These are phyloP conservation scores for Ascochyta koolunga DNA, from an alignment of 2,329 filamentous ascomycete genomes.

Conservation along the genomic window DNA sequence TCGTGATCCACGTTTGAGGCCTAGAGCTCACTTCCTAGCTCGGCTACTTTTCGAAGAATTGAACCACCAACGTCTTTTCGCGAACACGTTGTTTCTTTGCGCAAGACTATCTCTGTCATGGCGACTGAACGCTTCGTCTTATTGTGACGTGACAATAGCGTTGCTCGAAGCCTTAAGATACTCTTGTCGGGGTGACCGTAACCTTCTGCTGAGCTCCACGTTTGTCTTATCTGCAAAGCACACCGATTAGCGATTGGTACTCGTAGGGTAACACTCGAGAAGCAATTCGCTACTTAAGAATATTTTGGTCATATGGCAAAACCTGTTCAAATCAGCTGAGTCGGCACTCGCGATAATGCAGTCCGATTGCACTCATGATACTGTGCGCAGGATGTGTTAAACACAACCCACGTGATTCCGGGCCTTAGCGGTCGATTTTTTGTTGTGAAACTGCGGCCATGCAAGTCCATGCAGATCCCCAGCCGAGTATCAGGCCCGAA, in stretches of 20 bases:
- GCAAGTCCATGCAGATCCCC: neutral
- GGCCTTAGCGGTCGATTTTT: neutral
- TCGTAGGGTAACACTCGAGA: neutral
- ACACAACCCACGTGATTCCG: neutral
- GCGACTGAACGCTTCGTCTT: no score
- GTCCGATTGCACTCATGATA: neutral
- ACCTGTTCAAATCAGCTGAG: neutral
- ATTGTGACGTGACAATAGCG: neutral
- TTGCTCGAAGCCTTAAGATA: neutral
- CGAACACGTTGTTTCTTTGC: no score
- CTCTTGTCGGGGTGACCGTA: neutral
- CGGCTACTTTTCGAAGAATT: neutral
- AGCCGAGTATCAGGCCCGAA: constrained; percentile 5
- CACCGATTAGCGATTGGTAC: neutral
- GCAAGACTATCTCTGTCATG: no score
- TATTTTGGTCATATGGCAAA: neutral
- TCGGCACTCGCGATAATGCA: neutral
- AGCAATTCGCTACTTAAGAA: neutral
- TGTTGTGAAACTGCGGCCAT: constrained; percentile 1
- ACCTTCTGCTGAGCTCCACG: neutral
- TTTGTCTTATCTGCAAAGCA: neutral
- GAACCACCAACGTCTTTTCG: no score
- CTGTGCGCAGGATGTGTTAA: neutral
- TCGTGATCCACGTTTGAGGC: neutral
- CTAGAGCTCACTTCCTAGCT: neutral